Evolutionary conservation across 345 rosid species (phyloP), one percentile per base, ranked within the genome.

Genomic region (Firmiana major): DNA sequence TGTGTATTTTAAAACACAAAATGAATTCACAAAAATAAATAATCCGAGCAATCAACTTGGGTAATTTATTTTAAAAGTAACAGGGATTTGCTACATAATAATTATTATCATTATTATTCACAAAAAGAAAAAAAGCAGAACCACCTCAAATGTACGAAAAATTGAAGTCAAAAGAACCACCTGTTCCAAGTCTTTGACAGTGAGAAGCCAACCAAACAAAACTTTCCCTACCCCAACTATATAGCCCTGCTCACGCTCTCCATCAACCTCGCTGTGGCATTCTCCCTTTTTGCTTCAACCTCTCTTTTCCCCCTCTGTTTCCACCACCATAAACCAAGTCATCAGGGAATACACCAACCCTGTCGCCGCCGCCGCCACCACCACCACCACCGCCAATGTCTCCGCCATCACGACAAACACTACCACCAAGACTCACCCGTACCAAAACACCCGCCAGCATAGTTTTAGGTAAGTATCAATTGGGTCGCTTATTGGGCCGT

Each of bases 401-500:
- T 31, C 28, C 45, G 0, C 60, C 57, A 17, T 45, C 74, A 2
- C 70, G 13, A 2, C 55, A 63, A 8, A 51, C 81, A 0, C 80
- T 63, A 11, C 10, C 42, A 63, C 11, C 43, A 31, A 38, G 79
- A 0, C 54, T 80, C 10, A 31, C 81, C 63, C 76, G 77, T 6
- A 1, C 70, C 16, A 11, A 76, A 40, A 54, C 79, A 22, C 64
- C 86, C 22, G 75, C 83, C 24, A 19, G 21, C 11, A 48, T 48
- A 31, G 87, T 94, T 16, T 89, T 90, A 22, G 88, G 89, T 11
- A 88, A 82, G 77, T 94, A 94, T 79, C 85, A 87, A 46, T 79
- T 91, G 15, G 93, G 94, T 59, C 86, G 86, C 36, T 70, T 87
- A 0, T 78, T 94, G 2, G 97, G 98, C 53, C 83, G 90, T 6